Percentiles rank a stretch among this genome's conserved stretches.
Evolutionary conservation across 2,329 filamentous ascomycete genomes (phyloP).

Genomic region (Didymellaceae sp.): DNA sequence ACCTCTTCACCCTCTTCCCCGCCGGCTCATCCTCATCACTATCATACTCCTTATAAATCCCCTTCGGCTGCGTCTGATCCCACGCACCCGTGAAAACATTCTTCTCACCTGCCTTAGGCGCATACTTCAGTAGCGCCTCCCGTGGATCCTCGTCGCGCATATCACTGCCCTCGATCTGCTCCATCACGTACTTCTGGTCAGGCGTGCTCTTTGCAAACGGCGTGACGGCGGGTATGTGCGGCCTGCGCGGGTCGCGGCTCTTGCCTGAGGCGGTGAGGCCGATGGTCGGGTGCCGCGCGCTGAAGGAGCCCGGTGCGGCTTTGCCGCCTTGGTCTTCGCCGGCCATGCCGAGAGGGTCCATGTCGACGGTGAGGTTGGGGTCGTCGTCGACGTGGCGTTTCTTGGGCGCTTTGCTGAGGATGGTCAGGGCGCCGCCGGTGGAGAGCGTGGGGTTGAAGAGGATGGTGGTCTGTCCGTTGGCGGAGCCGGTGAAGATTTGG

Average conservation of each 20-base stretch:
- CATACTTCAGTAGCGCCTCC: conserved; percentile 93
- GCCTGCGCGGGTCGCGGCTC: conserved; percentile 79
- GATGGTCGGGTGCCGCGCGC: conserved; percentile 69
- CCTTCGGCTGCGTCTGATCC: conserved; percentile 88
- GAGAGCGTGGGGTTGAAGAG: conserved; percentile 91
- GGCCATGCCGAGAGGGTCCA: conserved; percentile 81
- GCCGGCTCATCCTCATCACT: conserved; percentile 81
- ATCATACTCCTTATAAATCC: conserved; percentile 87
- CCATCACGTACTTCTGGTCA: conserved; percentile 85
- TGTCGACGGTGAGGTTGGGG: conserved; percentile 73
- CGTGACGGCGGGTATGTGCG: conserved; percentile 82
- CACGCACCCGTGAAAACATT: conserved; percentile 94
- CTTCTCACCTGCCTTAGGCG: conserved; percentile 88
- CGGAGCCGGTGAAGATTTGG: conserved; percentile 92
- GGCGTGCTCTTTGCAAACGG: conserved; percentile 91
- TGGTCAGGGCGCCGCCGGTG: conserved; percentile 78
- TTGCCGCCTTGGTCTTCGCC: conserved; percentile 72
- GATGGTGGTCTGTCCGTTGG: conserved; percentile 86
- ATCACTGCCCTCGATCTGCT: conserved; percentile 85
- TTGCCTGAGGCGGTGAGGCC: conserved; percentile 81
- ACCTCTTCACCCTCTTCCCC: conserved; percentile 59
- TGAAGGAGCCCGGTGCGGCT: conserved; percentile 53
- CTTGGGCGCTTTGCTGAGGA: conserved; percentile 93
- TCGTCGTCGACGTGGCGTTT: conserved; percentile 96
- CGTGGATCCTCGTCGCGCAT: conserved; percentile 97